Evolutionary conservation across 2,329 filamentous ascomycete species (phyloP).

Genomic region (Fusarium sp.): DNA sequence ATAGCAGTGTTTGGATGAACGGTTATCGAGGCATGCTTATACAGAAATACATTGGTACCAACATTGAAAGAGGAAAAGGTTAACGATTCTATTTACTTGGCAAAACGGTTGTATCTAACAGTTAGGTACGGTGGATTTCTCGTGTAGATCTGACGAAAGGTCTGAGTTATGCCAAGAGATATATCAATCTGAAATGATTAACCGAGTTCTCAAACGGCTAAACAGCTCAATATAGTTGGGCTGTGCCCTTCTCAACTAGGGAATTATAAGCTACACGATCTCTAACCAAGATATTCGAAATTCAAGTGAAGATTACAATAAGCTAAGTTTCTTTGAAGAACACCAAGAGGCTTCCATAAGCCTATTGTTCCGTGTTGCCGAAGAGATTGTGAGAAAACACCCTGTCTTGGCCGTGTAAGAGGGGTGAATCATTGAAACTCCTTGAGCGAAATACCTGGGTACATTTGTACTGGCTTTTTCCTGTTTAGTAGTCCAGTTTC

Average conservation of each 20-base stretch:
- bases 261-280: rapidly evolving
- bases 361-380: neutral
- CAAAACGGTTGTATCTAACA: neutral
- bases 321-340: neutral
- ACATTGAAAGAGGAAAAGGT: neutral
- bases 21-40: neutral
- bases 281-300: neutral
- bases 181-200: neutral
- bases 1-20: neutral
- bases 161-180: neutral
- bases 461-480: neutral
- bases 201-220: neutral
- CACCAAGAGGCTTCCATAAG: neutral
- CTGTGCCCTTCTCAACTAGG: rapidly evolving
- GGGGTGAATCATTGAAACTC: rapidly evolving
- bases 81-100: rapidly evolving
- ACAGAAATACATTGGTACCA: neutral
- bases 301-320: neutral
- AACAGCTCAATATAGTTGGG: neutral
- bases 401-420: neutral
- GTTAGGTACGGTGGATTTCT: neutral
- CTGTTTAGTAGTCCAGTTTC: neutral
- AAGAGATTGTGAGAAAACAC: neutral
- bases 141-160: neutral
- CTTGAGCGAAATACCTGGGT: rapidly evolving